Evolutionary conservation across 2,329 filamentous ascomycete genomes (phyloP).

Genomic region (Fusarium sp.): DNA sequence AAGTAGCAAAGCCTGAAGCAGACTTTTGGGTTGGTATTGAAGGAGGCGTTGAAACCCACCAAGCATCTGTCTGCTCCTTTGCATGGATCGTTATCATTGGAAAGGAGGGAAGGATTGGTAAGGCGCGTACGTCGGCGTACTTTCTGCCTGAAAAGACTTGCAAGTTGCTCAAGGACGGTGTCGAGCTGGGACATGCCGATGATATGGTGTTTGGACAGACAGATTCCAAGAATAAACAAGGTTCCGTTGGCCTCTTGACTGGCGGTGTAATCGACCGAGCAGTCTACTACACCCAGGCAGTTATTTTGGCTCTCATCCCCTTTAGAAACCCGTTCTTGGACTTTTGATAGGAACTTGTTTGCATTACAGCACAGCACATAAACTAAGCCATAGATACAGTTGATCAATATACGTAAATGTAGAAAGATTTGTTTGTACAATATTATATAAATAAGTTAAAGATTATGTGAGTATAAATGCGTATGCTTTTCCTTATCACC

Average conservation of each 20-base stretch:
- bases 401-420: not conserved
- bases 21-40: conserved; percentile 57
- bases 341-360: conserved; percentile 37
- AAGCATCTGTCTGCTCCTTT: conserved; percentile 50
- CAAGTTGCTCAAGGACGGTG: conserved; percentile 49
- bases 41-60: conserved; percentile 52
- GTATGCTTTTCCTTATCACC: conserved; percentile 20
- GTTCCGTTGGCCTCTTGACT: conserved; percentile 55
- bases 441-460: conserved; percentile 7
- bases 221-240: conserved; percentile 53
- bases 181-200: conserved; percentile 55
- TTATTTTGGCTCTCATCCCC: conserved; percentile 55
- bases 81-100: conserved; percentile 54
- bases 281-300: conserved; percentile 53
- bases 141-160: conserved; percentile 53
- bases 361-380: not conserved
- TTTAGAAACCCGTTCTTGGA: conserved; percentile 52
- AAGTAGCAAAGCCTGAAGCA: conserved; percentile 45
- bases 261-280: conserved; percentile 51
- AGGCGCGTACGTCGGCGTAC: conserved; percentile 53
- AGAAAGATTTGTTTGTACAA: not conserved
- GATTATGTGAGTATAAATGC: conserved; percentile 7
- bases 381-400: not conserved
- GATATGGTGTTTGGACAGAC: conserved; percentile 52
- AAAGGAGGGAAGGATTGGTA: conserved; percentile 47